Evolutionary conservation across 192 early-diverging fungal species (phyloP), one percentile per base, ranked within the genome.

Genomic region (Cetraspora pellucida): DNA sequence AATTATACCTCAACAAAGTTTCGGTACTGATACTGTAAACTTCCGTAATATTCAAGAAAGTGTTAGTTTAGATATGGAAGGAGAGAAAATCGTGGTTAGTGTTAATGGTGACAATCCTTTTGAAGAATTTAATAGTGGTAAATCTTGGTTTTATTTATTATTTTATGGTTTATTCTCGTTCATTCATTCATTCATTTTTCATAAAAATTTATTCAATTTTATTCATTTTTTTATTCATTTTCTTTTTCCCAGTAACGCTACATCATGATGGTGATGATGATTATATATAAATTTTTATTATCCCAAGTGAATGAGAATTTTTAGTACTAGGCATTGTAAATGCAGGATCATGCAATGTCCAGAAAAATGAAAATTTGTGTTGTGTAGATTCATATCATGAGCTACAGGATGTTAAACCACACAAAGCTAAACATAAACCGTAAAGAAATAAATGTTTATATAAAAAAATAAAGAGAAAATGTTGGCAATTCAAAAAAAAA

Each of bases 1-100:
- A 1, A 96, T 98, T 72, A 81, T 94, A 49, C 95, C 95, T 4
- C 79, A 82, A 28, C 80, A 84, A 63, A 80, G 85, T n/a, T 81
- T 82, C 78, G 88, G 88, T 21, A 72, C 84, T 19, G 92, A 94
- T 79, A 89, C 91, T 1, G 79, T 89, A 67, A 93, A 92, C 68
- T 93, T 93, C 58, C 66, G 92, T 47, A 77, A 83, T 66, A 83
- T 93, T 79, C 78, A 85, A 3, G 92, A 94, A 49, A 90, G 87
- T 70, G 10, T 83, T 19, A 88, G 87, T 72, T 76, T 93, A 70
- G 92, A 93, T 75, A 83, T 93, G 17, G 90, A 91, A 44, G 72
- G 78, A 8, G 92, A 91, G n/a, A 78, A 77, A 14, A 43, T 85
- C 16, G 77, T 86, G 4, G 43, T 81, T 2, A 58, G 75, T 25